Conservation (phyloP, 208 protist species). For the Zelonia costaricensis region DNA sequence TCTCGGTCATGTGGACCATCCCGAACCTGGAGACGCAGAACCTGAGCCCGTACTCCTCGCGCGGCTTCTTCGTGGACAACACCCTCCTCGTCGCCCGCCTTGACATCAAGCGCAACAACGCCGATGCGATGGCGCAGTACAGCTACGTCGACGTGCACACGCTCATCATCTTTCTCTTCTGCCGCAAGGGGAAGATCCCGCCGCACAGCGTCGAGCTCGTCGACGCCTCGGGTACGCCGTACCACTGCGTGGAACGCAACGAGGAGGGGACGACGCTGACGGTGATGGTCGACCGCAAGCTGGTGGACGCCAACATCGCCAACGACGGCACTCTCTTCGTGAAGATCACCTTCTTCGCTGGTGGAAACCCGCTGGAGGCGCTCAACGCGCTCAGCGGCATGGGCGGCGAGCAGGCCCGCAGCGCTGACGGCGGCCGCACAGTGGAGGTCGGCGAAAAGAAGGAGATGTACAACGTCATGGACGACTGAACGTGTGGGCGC, state of each 20-base stretch:
- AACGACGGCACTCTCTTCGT: slow-evolving; percentile 43
- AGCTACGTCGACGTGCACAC: slow-evolving; percentile 39
- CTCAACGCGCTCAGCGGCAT: slow-evolving; percentile 35
- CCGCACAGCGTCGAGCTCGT: slow-evolving; percentile 76
- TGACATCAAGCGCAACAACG: slow-evolving; percentile 51
- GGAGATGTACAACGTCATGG: slow-evolving; percentile 58
- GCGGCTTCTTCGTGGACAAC: slow-evolving; percentile 55
- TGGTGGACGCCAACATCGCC: slow-evolving; percentile 39
- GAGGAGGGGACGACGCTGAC: slow-evolving; percentile 42
- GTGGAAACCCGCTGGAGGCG: slow-evolving; percentile 62
- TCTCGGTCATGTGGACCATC: slow-evolving; percentile 66
- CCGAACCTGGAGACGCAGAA: slow-evolving; percentile 62
- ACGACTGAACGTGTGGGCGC: too few relatives aligned
- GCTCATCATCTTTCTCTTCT: slow-evolving; percentile 80
- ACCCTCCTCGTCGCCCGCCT: slow-evolving; percentile 47
- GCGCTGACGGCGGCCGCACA: background rate
- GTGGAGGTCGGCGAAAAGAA: slow-evolving; percentile 47
- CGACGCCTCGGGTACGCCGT: slow-evolving; percentile 35
- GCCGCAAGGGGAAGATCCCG: slow-evolving; percentile 58
- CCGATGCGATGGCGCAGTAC: slow-evolving; percentile 32
- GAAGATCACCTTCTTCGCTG: slow-evolving; percentile 38
- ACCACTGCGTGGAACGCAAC: slow-evolving; percentile 40
- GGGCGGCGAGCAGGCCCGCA: background rate
- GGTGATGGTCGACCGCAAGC: slow-evolving; percentile 42
- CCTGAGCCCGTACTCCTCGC: slow-evolving; percentile 75